Evolutionary conservation across 495 filamentous ascomycete species (phyloP), one percentile per base, ranked within the genome.

Genomic region (Aspergillus nidulans): DNA sequence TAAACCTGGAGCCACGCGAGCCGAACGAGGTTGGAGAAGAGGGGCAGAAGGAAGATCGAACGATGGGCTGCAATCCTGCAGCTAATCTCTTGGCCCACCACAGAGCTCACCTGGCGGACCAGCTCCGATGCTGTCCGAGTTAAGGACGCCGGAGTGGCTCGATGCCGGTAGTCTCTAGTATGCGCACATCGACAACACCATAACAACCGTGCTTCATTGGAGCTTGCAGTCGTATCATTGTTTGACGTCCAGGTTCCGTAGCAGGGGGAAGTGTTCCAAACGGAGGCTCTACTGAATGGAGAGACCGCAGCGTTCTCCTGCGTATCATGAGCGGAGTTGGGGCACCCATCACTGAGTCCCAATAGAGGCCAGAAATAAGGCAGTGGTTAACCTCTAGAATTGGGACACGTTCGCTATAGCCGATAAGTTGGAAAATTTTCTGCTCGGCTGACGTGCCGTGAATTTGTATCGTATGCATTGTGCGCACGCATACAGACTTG

Each of bases 1-100:
- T n/a, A 51, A 58, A 61, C 59, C 63, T 60, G 57, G 51, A 58
- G 56, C 58, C 59, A 60, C 59, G 63, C 59, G 57, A 65, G 58
- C 47, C 49, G 50, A 54, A 60, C 30, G 54, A 51, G 56, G 50
- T 26, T 49, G 7, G 54, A 45, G 52, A 61, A 57, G 54, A 48
- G 55, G 32, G 49, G 42, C 40, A 62, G 53, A 56, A 59, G 47
- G 47, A 26, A 42, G 21, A 64, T 60, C 40, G 55, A 59, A 60
- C 57, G 43, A 58, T 53, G 36, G 41, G 55, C 55, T 62, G 63
- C 59, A 59, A 53, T 53, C 52, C 57, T 65, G 62, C 63, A 60
- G 57, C 57, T 58, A 49, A 62, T 64, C 56, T 58, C 47, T 58
- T 64, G 58, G 53, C 55, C 56, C 7, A 34, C 10, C 32, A 36